A percentile compares a stretch with the other conserved stretches of the same genome.
phyloP scores from a whole-genome alignment of 2,329 filamentous ascomycete genomes.

The Sporothrix schenckii region DNA sequence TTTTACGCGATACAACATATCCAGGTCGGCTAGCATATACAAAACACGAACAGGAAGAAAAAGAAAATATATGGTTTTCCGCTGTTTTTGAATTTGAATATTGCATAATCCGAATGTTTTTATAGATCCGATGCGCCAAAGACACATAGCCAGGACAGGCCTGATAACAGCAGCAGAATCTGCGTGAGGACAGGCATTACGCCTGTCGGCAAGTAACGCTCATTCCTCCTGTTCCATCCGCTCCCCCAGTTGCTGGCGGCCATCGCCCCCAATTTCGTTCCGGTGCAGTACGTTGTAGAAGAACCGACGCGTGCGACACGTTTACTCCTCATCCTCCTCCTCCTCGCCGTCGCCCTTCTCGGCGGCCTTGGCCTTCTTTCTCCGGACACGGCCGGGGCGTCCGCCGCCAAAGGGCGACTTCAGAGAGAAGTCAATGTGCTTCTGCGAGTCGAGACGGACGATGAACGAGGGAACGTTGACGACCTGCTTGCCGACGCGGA shows the following conservation, averaged over 20 bases:
- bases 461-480: slow-evolving; percentile 99
- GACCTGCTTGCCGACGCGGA: slow-evolving; percentile 99
- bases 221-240: slow-evolving; percentile 1
- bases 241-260: not conserved
- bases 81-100: slow-evolving; percentile 28
- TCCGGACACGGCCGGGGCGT: slow-evolving; percentile 94
- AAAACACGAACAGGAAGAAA: not conserved
- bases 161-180: slow-evolving; percentile 21
- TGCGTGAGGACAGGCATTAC: slow-evolving; percentile 13
- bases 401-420: slow-evolving; percentile 97
- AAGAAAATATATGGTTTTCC: slow-evolving; percentile 4
- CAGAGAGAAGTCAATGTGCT: slow-evolving; percentile 99
- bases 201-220: slow-evolving; percentile 28
- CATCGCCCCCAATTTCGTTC: slow-evolving; percentile 9
- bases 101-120: slow-evolving; percentile 29
- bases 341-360: slow-evolving; percentile 80
- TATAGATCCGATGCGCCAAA: slow-evolving; percentile 35
- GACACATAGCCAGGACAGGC: slow-evolving; percentile 30
- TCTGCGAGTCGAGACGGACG: slow-evolving; percentile 99
- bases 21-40: not conserved
- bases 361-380: slow-evolving; percentile 99
- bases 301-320: not conserved
- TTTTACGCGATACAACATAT: not conserved
- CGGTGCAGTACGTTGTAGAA: not conserved
- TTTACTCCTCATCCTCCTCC: slow-evolving; percentile 70